Base-by-base conservation (phyloP, 352 stramenopile genomes). In the Globisporangium cederbergense region DNA sequence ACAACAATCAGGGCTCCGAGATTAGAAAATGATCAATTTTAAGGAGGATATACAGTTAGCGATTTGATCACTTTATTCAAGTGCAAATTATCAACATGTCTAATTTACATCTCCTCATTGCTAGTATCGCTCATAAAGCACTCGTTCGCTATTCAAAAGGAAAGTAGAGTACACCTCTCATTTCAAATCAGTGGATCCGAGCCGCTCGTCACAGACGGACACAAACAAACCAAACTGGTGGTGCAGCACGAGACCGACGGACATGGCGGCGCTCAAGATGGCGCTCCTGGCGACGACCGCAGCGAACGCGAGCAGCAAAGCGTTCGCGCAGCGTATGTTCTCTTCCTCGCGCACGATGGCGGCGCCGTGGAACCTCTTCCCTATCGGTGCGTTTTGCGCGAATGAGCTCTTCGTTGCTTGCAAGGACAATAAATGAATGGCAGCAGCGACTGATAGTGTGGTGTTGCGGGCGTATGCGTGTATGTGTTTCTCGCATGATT, bases 311-410 rank as follows among this genome's bases (percentile, higher is more conserved):
- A 28, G n/a, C 22, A 49, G 51, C 61, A n/a, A 16, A 32, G 5
- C 30, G 7, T 14, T 50, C 13, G 2, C 32, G 22, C 55, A 56
- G 25, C 55, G 63, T 25, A 36, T 55, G 28, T 80, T 81, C 58
- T 79, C 71, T 4, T 67, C 55, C 4, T 66, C 57, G 18, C 61
- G 62, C 18, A 20, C 55, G 10, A 16, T 63, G 18, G 38, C 42
- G 4, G 53, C 46, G 30, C 63, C 62, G 32, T 85, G 78, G 78
- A 68, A 88, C 25, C 73, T 86, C 34, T 88, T 88, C 55, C 74
- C 74, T 36, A 38, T 64, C 53, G 57, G 77, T 82, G 60, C 38
- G 74, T 60, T 28, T 13, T 43, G 50, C n/a, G 28, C 9, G 30
- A 36, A 40, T 16, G 61, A 52, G 34, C 16, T 45, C 11, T 47